These are phyloP conservation scores for Jackrogersella minutella DNA, from an alignment of 495 filamentous ascomycete genomes.

Conservation along the genomic window DNA sequence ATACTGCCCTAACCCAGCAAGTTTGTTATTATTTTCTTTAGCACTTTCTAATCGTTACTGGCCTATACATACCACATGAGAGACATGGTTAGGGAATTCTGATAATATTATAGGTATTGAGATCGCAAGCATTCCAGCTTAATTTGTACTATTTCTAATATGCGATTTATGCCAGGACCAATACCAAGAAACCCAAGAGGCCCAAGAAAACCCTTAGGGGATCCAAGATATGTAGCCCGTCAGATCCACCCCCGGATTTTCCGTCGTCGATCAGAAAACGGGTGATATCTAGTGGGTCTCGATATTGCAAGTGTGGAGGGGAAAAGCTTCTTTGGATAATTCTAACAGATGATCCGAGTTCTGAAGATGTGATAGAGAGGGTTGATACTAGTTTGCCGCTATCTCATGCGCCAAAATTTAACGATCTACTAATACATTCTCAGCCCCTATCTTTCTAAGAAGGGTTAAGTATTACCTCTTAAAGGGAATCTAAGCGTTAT, in stretches of 20 bases:
- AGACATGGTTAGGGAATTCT: too few relatives aligned
- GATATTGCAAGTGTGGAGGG: not conserved
- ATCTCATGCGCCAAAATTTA: not conserved
- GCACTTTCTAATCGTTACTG: too few relatives aligned
- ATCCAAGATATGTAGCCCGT: constrained; percentile 2
- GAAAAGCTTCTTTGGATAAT: constrained; percentile 36
- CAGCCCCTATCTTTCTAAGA: not conserved
- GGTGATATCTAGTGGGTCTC: constrained; percentile 17
- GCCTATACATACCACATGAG: too few relatives aligned
- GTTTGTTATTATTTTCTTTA: too few relatives aligned
- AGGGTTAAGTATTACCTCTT: not conserved
- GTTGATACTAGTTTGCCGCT: not conserved
- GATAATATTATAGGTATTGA: too few relatives aligned
- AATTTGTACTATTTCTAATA: not conserved
- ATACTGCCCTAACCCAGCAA: too few relatives aligned
- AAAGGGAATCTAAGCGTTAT: constrained; percentile 1
- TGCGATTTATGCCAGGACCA: too few relatives aligned
- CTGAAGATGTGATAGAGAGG: not conserved
- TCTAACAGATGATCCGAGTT: not conserved
- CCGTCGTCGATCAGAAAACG: constrained; percentile 14
- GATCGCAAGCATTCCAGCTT: not conserved
- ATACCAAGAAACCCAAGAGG: constrained; percentile 27
- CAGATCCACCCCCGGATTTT: constrained; percentile 34
- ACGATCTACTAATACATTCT: not conserved
- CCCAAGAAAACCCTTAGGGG: not conserved